Conservation (phyloP, 2,329 filamentous ascomycete species). For the Curvularia hawaiiensis region DNA sequence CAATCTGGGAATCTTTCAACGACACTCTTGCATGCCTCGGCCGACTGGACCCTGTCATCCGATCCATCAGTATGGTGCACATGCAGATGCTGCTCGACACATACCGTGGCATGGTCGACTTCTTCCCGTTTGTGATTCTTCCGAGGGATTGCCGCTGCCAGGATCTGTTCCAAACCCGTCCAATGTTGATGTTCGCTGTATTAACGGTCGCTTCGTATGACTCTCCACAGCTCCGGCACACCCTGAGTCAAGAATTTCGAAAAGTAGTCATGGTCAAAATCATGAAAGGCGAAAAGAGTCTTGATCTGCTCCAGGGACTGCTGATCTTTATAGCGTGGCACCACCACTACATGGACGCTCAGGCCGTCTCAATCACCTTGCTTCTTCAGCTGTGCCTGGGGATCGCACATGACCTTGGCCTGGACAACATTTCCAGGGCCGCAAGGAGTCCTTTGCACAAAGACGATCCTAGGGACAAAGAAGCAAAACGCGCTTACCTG, state of each 20-base stretch:
- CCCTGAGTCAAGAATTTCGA: slow-evolving; percentile 44
- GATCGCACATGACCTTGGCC: slow-evolving; percentile 38
- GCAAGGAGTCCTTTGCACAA: slow-evolving; percentile 27
- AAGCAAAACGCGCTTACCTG: slow-evolving; percentile 43
- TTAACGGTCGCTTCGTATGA: slow-evolving; percentile 43
- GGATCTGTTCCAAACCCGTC: slow-evolving; percentile 38
- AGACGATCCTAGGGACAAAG: slow-evolving; percentile 32
- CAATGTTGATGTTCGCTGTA: slow-evolving; percentile 43
- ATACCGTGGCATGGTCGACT: slow-evolving; percentile 41
- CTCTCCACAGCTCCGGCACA: slow-evolving; percentile 35
- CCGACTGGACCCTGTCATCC: slow-evolving; percentile 40
- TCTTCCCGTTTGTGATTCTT: slow-evolving; percentile 42
- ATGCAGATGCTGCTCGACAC: slow-evolving; percentile 43
- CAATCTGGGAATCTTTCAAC: slow-evolving; percentile 44
- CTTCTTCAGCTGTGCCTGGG: slow-evolving; percentile 43
- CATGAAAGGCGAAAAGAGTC: slow-evolving; percentile 44
- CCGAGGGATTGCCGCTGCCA: slow-evolving; percentile 35
- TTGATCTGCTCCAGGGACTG: slow-evolving; percentile 41
- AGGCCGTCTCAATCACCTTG: slow-evolving; percentile 42
- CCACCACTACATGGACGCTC: slow-evolving; percentile 45
- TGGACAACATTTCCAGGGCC: slow-evolving; percentile 33
- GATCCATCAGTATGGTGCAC: slow-evolving; percentile 42
- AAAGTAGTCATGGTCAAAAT: slow-evolving; percentile 43
- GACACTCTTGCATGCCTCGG: slow-evolving; percentile 39
- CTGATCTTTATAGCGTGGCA: slow-evolving; percentile 47